These are phyloP conservation scores for Pulveroboletus sp. DNA, from an alignment of 768 basidiomycete genomes.

Conservation along the genomic window DNA sequence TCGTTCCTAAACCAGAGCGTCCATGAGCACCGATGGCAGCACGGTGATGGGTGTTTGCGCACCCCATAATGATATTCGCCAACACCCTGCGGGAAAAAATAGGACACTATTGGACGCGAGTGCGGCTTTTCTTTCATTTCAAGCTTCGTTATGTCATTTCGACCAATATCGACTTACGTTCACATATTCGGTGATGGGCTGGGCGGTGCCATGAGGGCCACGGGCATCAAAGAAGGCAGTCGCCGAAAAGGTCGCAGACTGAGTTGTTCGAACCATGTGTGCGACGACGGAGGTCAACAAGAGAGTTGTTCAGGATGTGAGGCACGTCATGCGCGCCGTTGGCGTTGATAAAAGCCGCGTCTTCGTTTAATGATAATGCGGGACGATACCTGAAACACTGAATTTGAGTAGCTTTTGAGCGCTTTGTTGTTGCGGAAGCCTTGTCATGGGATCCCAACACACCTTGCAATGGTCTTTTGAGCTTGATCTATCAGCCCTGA, in stretches of 20 bases:
- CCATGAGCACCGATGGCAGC: conserved; percentile 3
- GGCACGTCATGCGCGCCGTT: not conserved
- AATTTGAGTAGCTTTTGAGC: not conserved
- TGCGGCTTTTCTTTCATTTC: conserved; percentile 25
- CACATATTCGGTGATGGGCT: conserved; percentile 75
- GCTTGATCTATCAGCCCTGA: not conserved
- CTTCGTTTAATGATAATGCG: not conserved
- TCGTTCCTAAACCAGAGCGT: conserved; percentile 58
- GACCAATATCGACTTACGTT: conserved; percentile 47
- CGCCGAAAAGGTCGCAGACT: conserved; percentile 61
- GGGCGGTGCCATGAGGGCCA: conserved; percentile 62
- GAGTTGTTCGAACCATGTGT: conserved; percentile 35
- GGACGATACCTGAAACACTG: not conserved
- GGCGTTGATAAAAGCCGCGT: not conserved
- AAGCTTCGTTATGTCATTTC: conserved; percentile 3
- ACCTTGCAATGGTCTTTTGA: not conserved
- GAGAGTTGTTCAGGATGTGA: not conserved
- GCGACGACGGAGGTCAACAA: not conserved
- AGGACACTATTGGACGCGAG: conserved; percentile 80
- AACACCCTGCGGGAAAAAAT: conserved; percentile 92
- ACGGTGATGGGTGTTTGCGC: conserved; percentile 22
- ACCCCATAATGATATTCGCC: conserved; percentile 98
- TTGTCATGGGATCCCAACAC: not conserved
- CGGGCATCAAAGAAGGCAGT: conserved; percentile 74
- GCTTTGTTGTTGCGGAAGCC: no score